phyloP scores from a whole-genome alignment of 371 early-diverging fungal species.

The Mucor plumbeus region DNA sequence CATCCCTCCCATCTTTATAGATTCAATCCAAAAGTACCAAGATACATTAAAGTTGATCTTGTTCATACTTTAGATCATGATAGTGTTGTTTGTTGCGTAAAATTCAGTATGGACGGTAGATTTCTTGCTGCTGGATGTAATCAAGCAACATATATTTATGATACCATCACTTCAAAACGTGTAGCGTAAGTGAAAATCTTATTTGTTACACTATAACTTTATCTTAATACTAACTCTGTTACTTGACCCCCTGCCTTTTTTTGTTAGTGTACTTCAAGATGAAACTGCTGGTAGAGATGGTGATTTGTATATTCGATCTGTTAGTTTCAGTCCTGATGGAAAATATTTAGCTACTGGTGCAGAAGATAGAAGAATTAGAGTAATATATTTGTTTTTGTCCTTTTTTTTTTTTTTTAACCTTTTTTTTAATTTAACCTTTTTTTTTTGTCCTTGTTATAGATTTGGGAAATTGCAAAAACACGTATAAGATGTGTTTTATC shows the following conservation, averaged over 20 bases:
- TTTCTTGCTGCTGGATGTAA: slow-evolving; percentile 94
- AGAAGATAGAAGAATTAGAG: slow-evolving; percentile 90
- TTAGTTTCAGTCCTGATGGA: slow-evolving; percentile 96
- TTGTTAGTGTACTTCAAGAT: slow-evolving; percentile 75
- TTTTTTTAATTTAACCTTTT: not conserved
- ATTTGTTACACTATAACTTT: slow-evolving; percentile 6
- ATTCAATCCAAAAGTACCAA: slow-evolving; percentile 72
- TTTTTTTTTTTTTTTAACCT: not conserved
- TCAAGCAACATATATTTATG: slow-evolving; percentile 85
- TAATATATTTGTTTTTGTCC: slow-evolving; percentile 31
- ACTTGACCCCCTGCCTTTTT: not conserved
- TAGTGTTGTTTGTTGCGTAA: slow-evolving; percentile 94
- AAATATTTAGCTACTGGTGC: slow-evolving; percentile 91
- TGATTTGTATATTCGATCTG: slow-evolving; percentile 91
- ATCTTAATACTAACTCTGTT: not conserved
- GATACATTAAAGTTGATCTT: slow-evolving; percentile 76
- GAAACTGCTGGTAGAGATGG: slow-evolving; percentile 65
- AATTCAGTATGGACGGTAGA: slow-evolving; percentile 88
- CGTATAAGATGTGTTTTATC: slow-evolving; percentile 67
- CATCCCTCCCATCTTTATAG: slow-evolving; percentile 22
- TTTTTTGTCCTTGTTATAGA: slow-evolving; percentile 32
- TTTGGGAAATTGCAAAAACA: slow-evolving; percentile 78
- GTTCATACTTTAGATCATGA: slow-evolving; percentile 85
- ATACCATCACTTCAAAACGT: slow-evolving; percentile 73
- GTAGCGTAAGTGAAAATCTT: slow-evolving; percentile 58